Conservation (phyloP, 768 basidiomycete genomes). For the Boletus rubroflammeus region DNA sequence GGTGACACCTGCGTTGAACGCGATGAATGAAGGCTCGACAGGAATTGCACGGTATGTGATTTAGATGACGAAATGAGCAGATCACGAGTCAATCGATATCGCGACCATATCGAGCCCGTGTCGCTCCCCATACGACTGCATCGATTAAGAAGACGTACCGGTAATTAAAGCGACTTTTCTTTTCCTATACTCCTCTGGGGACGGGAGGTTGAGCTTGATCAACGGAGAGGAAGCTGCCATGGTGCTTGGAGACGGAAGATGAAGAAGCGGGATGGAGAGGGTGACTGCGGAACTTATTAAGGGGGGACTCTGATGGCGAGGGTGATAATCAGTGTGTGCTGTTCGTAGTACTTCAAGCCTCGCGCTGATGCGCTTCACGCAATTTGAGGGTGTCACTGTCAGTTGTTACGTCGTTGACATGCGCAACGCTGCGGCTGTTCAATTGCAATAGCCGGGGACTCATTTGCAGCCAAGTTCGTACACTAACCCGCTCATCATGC, state of each 20-base stretch:
- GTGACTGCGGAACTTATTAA: neutral
- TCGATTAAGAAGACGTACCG: slow-evolving; percentile 45
- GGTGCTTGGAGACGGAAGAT: neutral
- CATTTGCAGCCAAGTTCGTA: neutral
- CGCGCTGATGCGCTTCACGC: neutral
- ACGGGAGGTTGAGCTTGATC: slow-evolving; percentile 54
- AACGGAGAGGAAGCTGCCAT: slow-evolving; percentile 32
- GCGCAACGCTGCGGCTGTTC: neutral
- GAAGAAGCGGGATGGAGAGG: neutral
- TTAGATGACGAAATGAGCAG: neutral
- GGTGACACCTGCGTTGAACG: slow-evolving; percentile 67
- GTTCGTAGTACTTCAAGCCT: neutral
- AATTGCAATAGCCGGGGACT: neutral
- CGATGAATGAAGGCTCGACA: slow-evolving; percentile 6
- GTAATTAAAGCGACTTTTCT: slow-evolving; percentile 93
- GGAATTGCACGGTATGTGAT: neutral
- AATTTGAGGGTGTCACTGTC: neutral
- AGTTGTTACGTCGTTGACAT: slow-evolving; percentile 1
- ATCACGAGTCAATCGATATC: slow-evolving; percentile 1
- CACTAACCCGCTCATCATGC: neutral
- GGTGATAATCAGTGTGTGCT: slow-evolving; percentile 1
- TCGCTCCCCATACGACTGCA: neutral
- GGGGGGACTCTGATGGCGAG: neutral
- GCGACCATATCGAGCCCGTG: neutral
- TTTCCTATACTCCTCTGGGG: slow-evolving; percentile 80